Percentiles rank a stretch among this genome's conserved stretches.
Evolutionary conservation across 176 grass and related monocot genomes (phyloP).

Genomic region (Phoenix dactylifera): DNA sequence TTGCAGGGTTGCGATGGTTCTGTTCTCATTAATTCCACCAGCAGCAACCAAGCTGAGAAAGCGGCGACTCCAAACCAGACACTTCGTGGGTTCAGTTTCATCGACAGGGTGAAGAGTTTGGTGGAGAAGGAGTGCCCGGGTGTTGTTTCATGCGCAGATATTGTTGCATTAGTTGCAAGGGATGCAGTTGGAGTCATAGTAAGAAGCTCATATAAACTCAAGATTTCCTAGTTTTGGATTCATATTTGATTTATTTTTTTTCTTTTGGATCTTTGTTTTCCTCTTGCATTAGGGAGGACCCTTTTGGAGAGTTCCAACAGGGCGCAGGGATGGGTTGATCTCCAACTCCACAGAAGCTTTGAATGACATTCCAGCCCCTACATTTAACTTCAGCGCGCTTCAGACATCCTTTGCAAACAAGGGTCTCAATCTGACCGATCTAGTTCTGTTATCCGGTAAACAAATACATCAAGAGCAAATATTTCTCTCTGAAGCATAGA

Average conservation of each 20-base stretch:
- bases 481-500: too few relatives aligned
- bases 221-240: too few relatives aligned
- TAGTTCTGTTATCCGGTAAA: conserved; percentile 77
- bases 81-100: conserved; percentile 68
- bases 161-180: conserved; percentile 58
- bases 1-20: conserved; percentile 86
- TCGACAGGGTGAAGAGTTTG: conserved; percentile 58
- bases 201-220: not conserved
- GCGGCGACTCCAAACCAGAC: conserved; percentile 53
- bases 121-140: conserved; percentile 84
- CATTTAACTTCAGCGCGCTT: conserved; percentile 63
- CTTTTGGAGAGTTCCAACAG: conserved; percentile 74
- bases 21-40: conserved; percentile 62
- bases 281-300: conserved; percentile 54
- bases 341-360: conserved; percentile 55
- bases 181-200: conserved; percentile 69
- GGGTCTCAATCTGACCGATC: conserved; percentile 59
- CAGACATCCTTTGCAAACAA: conserved; percentile 51
- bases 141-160: conserved; percentile 86
- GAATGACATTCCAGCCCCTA: conserved; percentile 46
- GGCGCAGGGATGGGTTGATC: conserved; percentile 66
- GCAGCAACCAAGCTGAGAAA: conserved; percentile 44
- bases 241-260: too few relatives aligned
- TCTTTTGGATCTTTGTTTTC: not conserved
- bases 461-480: too few relatives aligned